Percentiles rank a stretch among this genome's conserved stretches.
Conservation (phyloP, 148 eudicot species). For the Polygonum maritimum region DNA sequence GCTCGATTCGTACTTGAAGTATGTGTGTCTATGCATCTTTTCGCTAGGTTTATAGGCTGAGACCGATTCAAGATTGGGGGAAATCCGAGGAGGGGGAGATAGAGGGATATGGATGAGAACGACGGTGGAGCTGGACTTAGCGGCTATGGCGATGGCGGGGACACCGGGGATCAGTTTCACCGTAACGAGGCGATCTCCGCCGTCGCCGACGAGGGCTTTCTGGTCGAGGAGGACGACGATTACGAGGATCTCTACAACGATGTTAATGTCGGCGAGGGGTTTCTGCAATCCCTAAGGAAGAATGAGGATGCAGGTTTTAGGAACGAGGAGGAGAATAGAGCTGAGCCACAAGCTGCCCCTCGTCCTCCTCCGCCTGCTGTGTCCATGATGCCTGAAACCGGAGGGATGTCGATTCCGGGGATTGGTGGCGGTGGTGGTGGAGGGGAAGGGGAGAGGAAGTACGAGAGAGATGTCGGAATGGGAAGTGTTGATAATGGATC, state of each 20-base stretch:
- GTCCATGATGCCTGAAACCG: slow-evolving; percentile 16
- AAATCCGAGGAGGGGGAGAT: not conserved
- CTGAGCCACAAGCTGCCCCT: slow-evolving; percentile 18
- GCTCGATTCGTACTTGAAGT: not conserved
- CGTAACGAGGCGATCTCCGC: slow-evolving; percentile 78
- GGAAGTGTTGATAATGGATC: slow-evolving; percentile 11
- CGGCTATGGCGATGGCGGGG: slow-evolving; percentile 25
- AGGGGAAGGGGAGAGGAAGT: slow-evolving; percentile 26
- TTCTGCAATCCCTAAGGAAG: slow-evolving; percentile 46
- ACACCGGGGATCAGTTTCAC: slow-evolving; percentile 40
- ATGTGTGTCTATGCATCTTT: not conserved
- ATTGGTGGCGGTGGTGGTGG: slow-evolving; percentile 24
- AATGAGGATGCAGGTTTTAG: slow-evolving; percentile 40
- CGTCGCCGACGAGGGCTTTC: slow-evolving; percentile 60
- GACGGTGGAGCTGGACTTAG: slow-evolving; percentile 36
- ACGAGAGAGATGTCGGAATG: slow-evolving; percentile 22
- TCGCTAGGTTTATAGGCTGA: not conserved
- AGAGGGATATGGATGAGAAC: slow-evolving; percentile 41
- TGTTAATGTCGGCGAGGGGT: slow-evolving; percentile 80
- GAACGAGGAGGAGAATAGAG: slow-evolving; percentile 27
- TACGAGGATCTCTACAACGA: slow-evolving; percentile 85
- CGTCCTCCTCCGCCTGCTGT: slow-evolving; percentile 13
- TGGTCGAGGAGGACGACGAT: slow-evolving; percentile 78
- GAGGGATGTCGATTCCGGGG: slow-evolving; percentile 18
- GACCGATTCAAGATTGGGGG: not conserved